Evolutionary conservation across 2,329 filamentous ascomycete species (phyloP), one percentile per base, ranked within the genome.

Genomic region (Stagonosporopsis rhizophila): DNA sequence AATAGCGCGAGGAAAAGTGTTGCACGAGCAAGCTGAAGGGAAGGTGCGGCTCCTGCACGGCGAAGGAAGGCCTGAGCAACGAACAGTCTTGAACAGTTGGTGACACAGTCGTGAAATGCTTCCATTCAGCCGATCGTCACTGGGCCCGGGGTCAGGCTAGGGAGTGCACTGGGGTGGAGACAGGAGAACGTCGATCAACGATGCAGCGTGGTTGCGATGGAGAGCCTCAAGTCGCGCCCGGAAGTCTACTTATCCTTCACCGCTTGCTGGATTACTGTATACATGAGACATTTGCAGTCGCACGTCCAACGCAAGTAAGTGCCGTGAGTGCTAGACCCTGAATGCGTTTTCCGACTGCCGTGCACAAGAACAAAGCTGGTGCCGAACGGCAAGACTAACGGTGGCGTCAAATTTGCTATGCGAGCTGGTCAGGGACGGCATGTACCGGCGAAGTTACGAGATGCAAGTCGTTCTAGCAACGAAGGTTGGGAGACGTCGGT

Each of bases 121-220:
- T 34, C 14, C 11, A 38, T 27, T 25, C 25, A 34, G 40, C 17
- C 17, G 44, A 44, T 49, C 19, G 34, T 30, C 17, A 44, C 47
- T 38, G 37, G 48, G 42, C 34, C 48, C 44, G 34, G 39, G 44
- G 38, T 47, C 19, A 38, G 34, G 15, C 27, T 45, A 44, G 17
- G 38, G 27, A 27, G 38, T 32, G 47, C 47, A 32, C 20, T 37
- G 54, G 28, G 52, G 44, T 51, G 56, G 51, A 55, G 50, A 51
- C 17, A 47, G 40, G 7, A 27, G 37, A n/a, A 37, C 39, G 50
- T 44, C 50, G 45, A 58, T 50, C 39, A 34, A 25, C 28, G 34
- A 12, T 50, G 34, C 49, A 58, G 35, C 28, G 41, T 27, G 6
- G 34, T 30, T 9, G 7, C 27, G 3, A 9, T 30, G 27, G 27